phyloP scores from a whole-genome alignment of 139 green algal genomes.

The Volvox reticuliferus region DNA sequence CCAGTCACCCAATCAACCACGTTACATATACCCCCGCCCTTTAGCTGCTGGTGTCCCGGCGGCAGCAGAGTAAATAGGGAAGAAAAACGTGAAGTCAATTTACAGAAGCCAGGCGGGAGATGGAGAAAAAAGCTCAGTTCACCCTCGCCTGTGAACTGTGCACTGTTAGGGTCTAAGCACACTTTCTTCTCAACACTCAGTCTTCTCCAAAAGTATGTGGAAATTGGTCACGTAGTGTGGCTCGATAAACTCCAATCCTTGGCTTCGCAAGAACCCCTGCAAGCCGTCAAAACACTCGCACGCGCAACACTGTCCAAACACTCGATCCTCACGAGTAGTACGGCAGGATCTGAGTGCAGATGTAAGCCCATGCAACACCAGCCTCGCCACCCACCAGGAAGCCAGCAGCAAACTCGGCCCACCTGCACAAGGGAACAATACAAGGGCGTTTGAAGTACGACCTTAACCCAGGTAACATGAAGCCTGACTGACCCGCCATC shows the following conservation, averaged over 20 bases:
- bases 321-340: conserved; percentile 80
- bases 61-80: too few species aligned
- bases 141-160: neutral
- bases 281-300: neutral
- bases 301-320: neutral
- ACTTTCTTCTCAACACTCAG: conserved; percentile 8
- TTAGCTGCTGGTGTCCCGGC: too few species aligned
- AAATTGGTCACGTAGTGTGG: neutral
- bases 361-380: conserved; percentile 93
- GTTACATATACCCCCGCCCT: too few species aligned
- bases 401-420: conserved; percentile 90
- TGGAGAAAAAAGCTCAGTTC: neutral
- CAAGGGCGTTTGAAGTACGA: neutral
- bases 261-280: neutral
- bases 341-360: conserved; percentile 87
- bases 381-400: conserved; percentile 92
- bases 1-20: too few species aligned
- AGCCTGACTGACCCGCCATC: too few species aligned
- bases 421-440: conserved; percentile 65
- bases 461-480: too few species aligned
- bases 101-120: neutral
- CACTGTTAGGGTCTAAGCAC: neutral
- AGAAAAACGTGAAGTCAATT: neutral
- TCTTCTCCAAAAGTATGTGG: neutral
- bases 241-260: neutral